phyloP scores from a whole-genome alignment of 495 filamentous ascomycete species.

The Pseudoneurospora amorphoporcata region DNA sequence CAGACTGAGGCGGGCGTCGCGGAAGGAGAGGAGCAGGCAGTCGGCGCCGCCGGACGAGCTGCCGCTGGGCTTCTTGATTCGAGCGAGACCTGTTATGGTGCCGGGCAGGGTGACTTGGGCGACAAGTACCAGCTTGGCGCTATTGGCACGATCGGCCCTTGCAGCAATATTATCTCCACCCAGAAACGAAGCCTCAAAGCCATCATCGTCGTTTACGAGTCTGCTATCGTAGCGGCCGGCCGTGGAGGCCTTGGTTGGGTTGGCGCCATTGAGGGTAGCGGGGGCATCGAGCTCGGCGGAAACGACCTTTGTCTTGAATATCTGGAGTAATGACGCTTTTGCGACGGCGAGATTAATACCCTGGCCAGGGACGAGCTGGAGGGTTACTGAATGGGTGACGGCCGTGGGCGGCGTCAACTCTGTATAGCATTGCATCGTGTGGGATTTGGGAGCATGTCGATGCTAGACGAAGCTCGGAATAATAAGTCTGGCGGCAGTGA shows the following conservation, averaged over 20 bases:
- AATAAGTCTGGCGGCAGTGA: background rate
- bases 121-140: conserved; percentile 72
- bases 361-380: conserved; percentile 65
- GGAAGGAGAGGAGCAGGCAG: conserved; percentile 70
- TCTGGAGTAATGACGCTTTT: conserved; percentile 82
- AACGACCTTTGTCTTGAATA: conserved; percentile 55
- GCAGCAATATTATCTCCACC: conserved; percentile 44
- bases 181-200: conserved; percentile 48
- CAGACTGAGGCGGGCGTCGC: conserved; percentile 85
- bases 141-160: conserved; percentile 47
- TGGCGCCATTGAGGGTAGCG: conserved; percentile 6
- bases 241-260: conserved; percentile 11
- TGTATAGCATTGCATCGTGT: conserved; percentile 60
- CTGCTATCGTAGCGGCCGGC: conserved; percentile 32
- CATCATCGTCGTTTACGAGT: conserved; percentile 45
- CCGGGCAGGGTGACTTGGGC: conserved; percentile 74
- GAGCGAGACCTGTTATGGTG: conserved; percentile 69
- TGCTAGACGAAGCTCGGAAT: background rate
- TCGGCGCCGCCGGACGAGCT: conserved; percentile 61
- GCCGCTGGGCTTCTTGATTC: conserved; percentile 57
- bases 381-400: conserved; percentile 73
- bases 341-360: conserved; percentile 79
- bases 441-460: conserved; percentile 15
- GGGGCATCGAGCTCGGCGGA: conserved; percentile 42
- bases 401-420: conserved; percentile 87